phyloP scores from a whole-genome alignment of 202 grass and related monocot species.

The Panicum hallii region DNA sequence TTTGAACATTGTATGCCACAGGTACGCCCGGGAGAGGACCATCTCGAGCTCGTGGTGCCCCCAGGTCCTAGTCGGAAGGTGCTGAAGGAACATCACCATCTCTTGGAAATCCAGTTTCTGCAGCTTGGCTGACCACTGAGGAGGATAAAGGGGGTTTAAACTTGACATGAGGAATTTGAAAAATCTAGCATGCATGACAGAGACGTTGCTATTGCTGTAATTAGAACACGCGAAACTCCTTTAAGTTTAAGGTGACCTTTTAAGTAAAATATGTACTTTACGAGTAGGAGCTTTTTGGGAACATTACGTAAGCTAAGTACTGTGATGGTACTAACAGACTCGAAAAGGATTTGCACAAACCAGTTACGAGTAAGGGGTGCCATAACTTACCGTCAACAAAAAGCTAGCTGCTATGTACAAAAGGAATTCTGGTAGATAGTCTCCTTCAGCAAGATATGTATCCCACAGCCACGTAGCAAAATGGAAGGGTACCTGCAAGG shows the following conservation, averaged over 20 bases:
- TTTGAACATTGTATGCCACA: slow-evolving; percentile 94
- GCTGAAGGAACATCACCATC: slow-evolving; percentile 91
- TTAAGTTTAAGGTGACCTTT: background rate
- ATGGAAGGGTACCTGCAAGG: slow-evolving; percentile 78
- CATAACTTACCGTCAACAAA: slow-evolving; percentile 81
- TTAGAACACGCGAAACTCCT: background rate
- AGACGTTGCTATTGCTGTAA: background rate
- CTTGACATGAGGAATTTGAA: slow-evolving; percentile 11
- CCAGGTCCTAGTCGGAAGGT: slow-evolving; percentile 76
- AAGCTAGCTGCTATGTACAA: slow-evolving; percentile 88
- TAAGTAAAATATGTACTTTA: background rate
- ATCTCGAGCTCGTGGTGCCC: slow-evolving; percentile 79
- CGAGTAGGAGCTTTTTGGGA: background rate
- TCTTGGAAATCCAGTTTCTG: slow-evolving; percentile 84
- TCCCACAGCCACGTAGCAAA: slow-evolving; percentile 78
- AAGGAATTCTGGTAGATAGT: slow-evolving; percentile 81
- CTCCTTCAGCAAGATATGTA: slow-evolving; percentile 89
- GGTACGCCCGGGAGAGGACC: slow-evolving; percentile 85
- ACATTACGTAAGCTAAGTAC: background rate
- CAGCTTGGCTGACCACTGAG: slow-evolving; percentile 80
- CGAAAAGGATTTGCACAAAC: background rate
- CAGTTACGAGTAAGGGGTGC: background rate
- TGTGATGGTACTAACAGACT: background rate
- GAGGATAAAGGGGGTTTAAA: background rate
- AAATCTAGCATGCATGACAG: background rate